These are phyloP conservation scores for Didymella sp. DNA, from an alignment of 2,329 filamentous ascomycete species.

Conservation along the genomic window DNA sequence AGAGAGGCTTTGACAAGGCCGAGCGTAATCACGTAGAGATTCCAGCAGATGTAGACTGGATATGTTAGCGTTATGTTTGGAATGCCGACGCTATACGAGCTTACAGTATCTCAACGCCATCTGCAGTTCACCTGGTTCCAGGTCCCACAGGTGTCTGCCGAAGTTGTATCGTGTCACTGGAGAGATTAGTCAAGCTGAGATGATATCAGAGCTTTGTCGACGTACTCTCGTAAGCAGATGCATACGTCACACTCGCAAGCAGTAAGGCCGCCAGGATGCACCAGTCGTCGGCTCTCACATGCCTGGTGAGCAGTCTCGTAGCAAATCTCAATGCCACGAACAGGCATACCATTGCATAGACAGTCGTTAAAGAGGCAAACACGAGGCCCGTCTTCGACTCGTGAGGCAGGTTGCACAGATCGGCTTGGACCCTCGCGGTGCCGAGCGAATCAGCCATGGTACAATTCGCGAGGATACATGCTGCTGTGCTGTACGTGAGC, in stretches of 20 bases:
- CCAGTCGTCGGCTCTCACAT: constrained; percentile 29
- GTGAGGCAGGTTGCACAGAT: constrained; percentile 28
- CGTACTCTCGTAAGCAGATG: constrained; percentile 31
- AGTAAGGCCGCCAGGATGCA: constrained; percentile 27
- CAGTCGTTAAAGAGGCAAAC: constrained; percentile 20
- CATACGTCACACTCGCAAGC: constrained; percentile 28
- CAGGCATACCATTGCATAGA: constrained; percentile 24
- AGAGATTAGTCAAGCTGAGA: neutral
- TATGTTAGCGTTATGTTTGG: no score
- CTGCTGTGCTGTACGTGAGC: constrained; percentile 18
- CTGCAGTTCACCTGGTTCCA: constrained; percentile 4
- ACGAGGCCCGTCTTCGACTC: constrained; percentile 21
- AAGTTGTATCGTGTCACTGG: constrained; percentile 34
- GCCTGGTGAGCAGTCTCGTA: constrained; percentile 24
- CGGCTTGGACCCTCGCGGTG: constrained; percentile 32
- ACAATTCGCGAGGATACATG: constrained; percentile 30
- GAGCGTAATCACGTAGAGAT: constrained; percentile 27
- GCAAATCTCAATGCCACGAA: constrained; percentile 25
- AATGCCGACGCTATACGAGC: neutral
- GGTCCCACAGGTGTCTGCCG: constrained; percentile 28
- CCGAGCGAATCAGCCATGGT: constrained; percentile 29
- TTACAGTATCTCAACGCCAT: constrained; percentile 7
- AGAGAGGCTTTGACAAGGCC: constrained; percentile 31
- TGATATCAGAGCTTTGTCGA: neutral
- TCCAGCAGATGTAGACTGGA: constrained; percentile 30